Base-by-base conservation (phyloP, 129 eudicot genomes). In the Lactuca saligna region DNA sequence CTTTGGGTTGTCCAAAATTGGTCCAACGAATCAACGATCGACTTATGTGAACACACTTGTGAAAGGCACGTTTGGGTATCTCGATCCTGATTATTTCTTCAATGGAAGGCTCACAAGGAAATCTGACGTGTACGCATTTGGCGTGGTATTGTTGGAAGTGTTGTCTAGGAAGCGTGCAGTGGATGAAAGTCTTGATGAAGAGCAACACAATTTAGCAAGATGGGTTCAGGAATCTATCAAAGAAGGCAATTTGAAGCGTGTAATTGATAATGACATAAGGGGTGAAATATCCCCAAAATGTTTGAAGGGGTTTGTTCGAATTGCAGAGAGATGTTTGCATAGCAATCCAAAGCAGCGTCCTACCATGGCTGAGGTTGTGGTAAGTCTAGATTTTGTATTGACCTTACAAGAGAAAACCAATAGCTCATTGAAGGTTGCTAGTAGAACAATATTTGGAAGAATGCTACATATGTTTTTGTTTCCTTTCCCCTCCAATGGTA, bases 161-260 rank as follows among this genome's bases (percentile, higher is more conserved):
- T 37, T 75, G 44, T 75, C 73, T 66, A 39, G 68, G 62, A 76
- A 56, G 31, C 80, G 74, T 46, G 79, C 74, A 1, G 74, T 75
- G 62, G 29, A 25, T 25, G 29, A 0, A 25, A 25, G 29, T 25
- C 29, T 25, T 25, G 29, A 25, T 25, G 29, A 68, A 66, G 48
- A 17, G 6, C 17, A 75, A 54, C 37, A 75, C 48, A 55, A 65
- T 75, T 67, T 80, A 71, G 79, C 63, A 8, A 16, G 29, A 37
- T 80, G 84, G 84, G 84, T 35, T 14, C 74, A 49, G 53, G 75
- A 80, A 6, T 50, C 39, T 15, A 75, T 80, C 14, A 57, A 57
- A 46, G 73, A 75, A 39, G 78, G 78, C 7, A 73, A 73, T 8
- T 7, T 63, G 5, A 44, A 63, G 17, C 34, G 17, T 6, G 58